Evolutionary conservation across 495 filamentous ascomycete genomes (phyloP), one percentile per base, ranked within the genome.

Genomic region (Penicillium simplicissimum): DNA sequence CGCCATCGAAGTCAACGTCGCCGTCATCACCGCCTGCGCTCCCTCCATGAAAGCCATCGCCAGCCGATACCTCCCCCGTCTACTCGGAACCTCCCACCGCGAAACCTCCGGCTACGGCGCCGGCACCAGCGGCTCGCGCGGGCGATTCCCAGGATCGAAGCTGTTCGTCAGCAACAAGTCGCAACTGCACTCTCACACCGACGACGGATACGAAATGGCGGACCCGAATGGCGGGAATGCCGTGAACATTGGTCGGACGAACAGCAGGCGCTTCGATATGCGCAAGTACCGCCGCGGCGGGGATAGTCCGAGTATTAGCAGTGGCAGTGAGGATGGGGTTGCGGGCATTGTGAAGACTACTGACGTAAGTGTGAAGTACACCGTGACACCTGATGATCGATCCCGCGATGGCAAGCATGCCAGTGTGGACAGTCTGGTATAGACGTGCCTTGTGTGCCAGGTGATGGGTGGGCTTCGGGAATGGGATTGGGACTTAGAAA

Each of bases 1-100:
- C 0, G 82, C 73, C 42, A 74, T 86, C 23, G 84, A 85, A 67
- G 79, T 78, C 5, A 84, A 85, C 67, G 69, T 85, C 8, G 84
- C 82, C 4, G 71, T 85, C 51, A 76, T 85, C 28, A 81, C 81
- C 11, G 82, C 81, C 11, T 85, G 68, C 36, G 70, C n/a, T 0
- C 70, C 73, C 6, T 67, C 73, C 0, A 49, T 74, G 58, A 72
- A 72, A 61, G 63, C 63, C 28, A 71, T 71, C 43, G 37, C 60
- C 38, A 62, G 23, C 21, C 53, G 58, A 48, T 68, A 60, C 55
- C 55, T 68, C 2, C 68, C 68, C 15, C 57, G 42, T 31, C 56
- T 71, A 0, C 62, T 71, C 1, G 68, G 66, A 25, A 64, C 58
- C 15, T 68, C 68, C 1, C 55, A 35, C 42, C 42, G 58, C 19